phyloP scores from a whole-genome alignment of 2,329 filamentous ascomycete genomes.

The Aspergillus tubingensis region DNA sequence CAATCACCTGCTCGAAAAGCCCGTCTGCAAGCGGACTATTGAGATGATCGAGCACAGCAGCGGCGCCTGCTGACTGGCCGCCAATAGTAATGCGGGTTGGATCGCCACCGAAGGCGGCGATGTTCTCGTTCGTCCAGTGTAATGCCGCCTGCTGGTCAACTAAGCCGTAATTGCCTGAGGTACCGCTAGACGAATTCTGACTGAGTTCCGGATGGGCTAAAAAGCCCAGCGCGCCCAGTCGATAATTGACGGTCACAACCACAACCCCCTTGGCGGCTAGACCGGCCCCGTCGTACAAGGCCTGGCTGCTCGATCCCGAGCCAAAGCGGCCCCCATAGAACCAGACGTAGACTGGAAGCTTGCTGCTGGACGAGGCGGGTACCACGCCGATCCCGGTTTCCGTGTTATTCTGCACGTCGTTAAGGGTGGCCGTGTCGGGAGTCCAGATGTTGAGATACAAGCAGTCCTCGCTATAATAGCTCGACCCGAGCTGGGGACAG shows the following conservation, averaged over 20 bases:
- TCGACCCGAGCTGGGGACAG: constrained; percentile 36
- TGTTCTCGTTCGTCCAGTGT: constrained; percentile 24
- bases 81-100: constrained; percentile 28
- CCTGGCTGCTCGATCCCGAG: constrained; percentile 15
- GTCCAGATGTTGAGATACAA: constrained; percentile 26
- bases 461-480: constrained; percentile 31
- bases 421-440: constrained; percentile 19
- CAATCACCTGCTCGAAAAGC: constrained; percentile 31
- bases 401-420: neutral
- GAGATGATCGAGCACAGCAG: constrained; percentile 25
- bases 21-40: constrained; percentile 25
- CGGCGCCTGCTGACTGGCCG: constrained; percentile 37
- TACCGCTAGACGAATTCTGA: constrained; percentile 23
- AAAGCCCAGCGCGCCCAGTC: constrained; percentile 38
- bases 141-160: constrained; percentile 27
- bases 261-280: constrained; percentile 23
- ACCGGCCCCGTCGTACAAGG: constrained; percentile 22
- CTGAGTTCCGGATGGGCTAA: constrained; percentile 27
- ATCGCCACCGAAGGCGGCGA: constrained; percentile 25
- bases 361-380: neutral
- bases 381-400: neutral
- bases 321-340: constrained; percentile 21
- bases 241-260: constrained; percentile 28
- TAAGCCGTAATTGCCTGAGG: constrained; percentile 32
- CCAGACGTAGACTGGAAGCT: constrained; percentile 26